Evolutionary conservation across 2,329 filamentous ascomycete species (phyloP).

Genomic region (Mariannaea sp.): DNA sequence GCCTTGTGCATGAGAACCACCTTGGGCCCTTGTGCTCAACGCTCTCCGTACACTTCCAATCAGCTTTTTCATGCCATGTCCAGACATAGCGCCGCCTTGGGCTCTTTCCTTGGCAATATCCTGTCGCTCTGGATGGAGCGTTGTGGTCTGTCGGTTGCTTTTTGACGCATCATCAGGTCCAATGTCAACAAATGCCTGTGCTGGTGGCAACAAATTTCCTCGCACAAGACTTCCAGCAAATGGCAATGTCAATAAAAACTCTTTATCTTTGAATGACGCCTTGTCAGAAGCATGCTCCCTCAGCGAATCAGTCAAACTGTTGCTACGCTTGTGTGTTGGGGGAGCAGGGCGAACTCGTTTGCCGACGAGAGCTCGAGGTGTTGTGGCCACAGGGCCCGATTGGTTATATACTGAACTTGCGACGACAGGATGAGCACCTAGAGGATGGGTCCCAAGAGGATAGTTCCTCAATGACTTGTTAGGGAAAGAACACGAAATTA

Average conservation of each 20-base stretch:
- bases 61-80: conserved; percentile 81
- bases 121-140: conserved; percentile 50
- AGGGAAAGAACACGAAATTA: conserved; percentile 68
- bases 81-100: conserved; percentile 64
- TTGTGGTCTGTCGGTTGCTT: conserved; percentile 57
- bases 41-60: conserved; percentile 85
- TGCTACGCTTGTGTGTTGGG: conserved; percentile 75
- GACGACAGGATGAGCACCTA: conserved; percentile 62
- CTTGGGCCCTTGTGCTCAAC: conserved; percentile 65
- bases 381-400: conserved; percentile 59
- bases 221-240: conserved; percentile 85
- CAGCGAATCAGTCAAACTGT: conserved; percentile 84
- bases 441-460: conserved; percentile 46
- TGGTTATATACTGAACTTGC: conserved; percentile 54
- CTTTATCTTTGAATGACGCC: conserved; percentile 57
- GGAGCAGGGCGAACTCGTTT: conserved; percentile 63
- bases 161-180: conserved; percentile 56
- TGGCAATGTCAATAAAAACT: conserved; percentile 65
- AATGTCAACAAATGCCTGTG: conserved; percentile 77
- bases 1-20: conserved; percentile 50
- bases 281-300: conserved; percentile 67
- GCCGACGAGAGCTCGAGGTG: conserved; percentile 61
- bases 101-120: conserved; percentile 52
- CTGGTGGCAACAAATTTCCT: conserved; percentile 82
- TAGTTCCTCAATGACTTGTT: conserved; percentile 53